Base-by-base conservation (phyloP, 768 basidiomycete genomes). In the Neoboletus subvelutipes region DNA sequence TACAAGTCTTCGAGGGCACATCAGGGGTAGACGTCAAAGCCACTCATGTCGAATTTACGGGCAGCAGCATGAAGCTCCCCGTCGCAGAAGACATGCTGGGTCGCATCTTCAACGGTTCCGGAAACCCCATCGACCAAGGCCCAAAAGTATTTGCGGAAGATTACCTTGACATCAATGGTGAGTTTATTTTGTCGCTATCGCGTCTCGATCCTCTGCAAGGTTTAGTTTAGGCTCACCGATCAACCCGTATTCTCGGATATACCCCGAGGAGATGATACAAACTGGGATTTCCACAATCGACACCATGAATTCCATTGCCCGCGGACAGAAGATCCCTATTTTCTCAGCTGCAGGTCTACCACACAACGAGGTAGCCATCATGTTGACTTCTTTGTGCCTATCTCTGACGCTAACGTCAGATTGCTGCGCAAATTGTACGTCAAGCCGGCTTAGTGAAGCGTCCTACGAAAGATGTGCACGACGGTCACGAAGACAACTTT, bases 241-340 rank as follows among this genome's bases (percentile, higher is more conserved):
- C 77, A 99, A 96, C 73, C 94, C 94, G 22, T 96, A 87, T 74
- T 92, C 92, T 60, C 94, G 97, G 72, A 98, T 98, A 78, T 98
- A 99, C 78, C 97, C 97, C 58, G 97, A 98, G 76, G 97, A 99
- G 77, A 99, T 99, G 97, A 98, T 99, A 62, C 97, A 99, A 75
- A 99, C 97, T 36, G 97, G 97, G 76, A 98, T 98, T 68, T 99
- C 97, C 43, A 99, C 97, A 26, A 95, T 96, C 69, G 94, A 96
- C 72, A 85, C 85, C 42, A 96, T 96, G 94, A 95, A 99, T 77
- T 96, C 96, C 56, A 99, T 99, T 71, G 97, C 97, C 58, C 94
- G 97, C 77, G 97, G 97, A 13, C 97, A 99, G 77, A 99, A 99
- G 84, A 98, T 99, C 64, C 97, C 97, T 58, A 99, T 99, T 72